Conservation (phyloP, 768 basidiomycete species). For the Serendipita indica region DNA sequence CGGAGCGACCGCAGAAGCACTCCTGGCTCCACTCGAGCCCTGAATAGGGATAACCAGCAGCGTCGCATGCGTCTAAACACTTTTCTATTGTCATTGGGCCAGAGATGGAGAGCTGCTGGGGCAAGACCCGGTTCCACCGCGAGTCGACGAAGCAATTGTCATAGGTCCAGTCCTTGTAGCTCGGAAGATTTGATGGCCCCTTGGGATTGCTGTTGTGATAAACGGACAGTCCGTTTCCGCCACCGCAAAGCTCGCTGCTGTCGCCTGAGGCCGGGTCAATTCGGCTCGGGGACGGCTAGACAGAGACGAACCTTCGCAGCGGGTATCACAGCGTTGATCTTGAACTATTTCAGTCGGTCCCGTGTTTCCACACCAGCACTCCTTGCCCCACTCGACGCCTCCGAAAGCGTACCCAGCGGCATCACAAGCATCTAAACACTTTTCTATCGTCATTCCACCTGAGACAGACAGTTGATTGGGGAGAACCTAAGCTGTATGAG, state of each 20-base stretch:
- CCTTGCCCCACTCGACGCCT: slow-evolving; percentile 29
- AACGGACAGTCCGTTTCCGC: slow-evolving; percentile 53
- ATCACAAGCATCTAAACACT: slow-evolving; percentile 33
- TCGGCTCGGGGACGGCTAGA: neutral
- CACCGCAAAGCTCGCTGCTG: slow-evolving; percentile 53
- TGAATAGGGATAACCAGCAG: slow-evolving; percentile 29
- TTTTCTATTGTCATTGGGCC: slow-evolving; percentile 37
- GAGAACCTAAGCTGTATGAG: neutral
- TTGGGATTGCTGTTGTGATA: slow-evolving; percentile 23
- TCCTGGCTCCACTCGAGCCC: slow-evolving; percentile 26
- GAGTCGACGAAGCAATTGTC: slow-evolving; percentile 18
- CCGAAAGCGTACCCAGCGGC: slow-evolving; percentile 30
- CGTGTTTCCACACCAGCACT: slow-evolving; percentile 28
- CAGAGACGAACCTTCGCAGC: slow-evolving; percentile 43
- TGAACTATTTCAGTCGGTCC: slow-evolving; percentile 11
- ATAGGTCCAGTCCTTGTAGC: neutral
- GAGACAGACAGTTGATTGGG: neutral
- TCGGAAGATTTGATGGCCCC: neutral
- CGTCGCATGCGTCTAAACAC: slow-evolving; percentile 49
- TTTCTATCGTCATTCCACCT: neutral
- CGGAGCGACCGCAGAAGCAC: neutral
- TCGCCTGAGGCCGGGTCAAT: neutral
- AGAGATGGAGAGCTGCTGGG: slow-evolving; percentile 22
- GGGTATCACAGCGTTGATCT: slow-evolving; percentile 50
- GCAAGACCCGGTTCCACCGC: slow-evolving; percentile 22